Base-by-base conservation (phyloP, 1,284 basidiomycete genomes). In the Gymnopus androsaceus region DNA sequence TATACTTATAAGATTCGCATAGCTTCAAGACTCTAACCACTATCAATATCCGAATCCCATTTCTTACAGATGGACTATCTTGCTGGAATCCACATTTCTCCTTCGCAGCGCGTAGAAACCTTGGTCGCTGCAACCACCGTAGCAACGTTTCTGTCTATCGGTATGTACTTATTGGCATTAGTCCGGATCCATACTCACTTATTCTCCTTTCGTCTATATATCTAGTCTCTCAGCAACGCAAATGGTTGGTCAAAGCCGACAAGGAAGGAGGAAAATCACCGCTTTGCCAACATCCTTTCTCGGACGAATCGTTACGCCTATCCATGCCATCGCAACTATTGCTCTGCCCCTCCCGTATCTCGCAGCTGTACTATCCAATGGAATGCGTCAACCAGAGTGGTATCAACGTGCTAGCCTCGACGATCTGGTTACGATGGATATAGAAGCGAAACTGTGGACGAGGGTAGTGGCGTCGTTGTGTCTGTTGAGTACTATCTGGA, bases 321-420 rank as follows among this genome's bases (percentile, higher is more conserved):
- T 67, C 12, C 72, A 74, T 48, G 64, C 60, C 3, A 8, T 66
- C 17, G 58, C 66, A 2, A 47, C 54, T 7, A 15, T 64, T 15
- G 42, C 63, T 27, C 61, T 65, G 30, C 65, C 70, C 17, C 46
- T 63, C 3, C 49, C 66, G 4, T 74, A 69, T 51, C 63, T 66
- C 15, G 37, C 48, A 8, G 58, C 61, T 3, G 62, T 74, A 7
- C 45, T 56, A 14, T 47, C 63, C 27, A 74, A 69, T 51, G 57
- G 62, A 14, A 63, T 73, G 38, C 57, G 62, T 28, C 73, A 74
- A 57, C 71, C 72, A 5, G 41, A 58, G 4, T 74, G 72, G 72
- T 63, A 72, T 61, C 44, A 44, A 9, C 62, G 36, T 41, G 59
- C 67, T 14, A n/a, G n/a, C n/a, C n/a, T n/a, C n/a, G n/a, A n/a